Base-by-base conservation (phyloP, 176 grass and related monocot genomes). In the Leersia perrieri region DNA sequence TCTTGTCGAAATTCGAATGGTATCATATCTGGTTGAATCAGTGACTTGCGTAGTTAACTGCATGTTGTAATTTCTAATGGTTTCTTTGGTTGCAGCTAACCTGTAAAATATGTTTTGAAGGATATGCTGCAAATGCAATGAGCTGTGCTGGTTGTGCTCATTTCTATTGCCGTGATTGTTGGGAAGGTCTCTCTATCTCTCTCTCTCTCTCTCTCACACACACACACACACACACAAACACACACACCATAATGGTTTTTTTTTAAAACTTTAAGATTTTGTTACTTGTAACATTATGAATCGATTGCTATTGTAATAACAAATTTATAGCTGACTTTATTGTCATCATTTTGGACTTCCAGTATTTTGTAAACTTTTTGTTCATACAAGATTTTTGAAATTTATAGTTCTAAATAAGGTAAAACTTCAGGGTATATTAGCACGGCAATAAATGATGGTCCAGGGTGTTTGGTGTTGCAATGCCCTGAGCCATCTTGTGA, bases 31-130 rank as follows among this genome's bases (percentile, higher is more conserved):
- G 55, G 30, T 76, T 58, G 30, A 85, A 34, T 30, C 30, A 33
- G 61, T 47, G 15, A 47, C 44, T 47, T 3, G 16, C 4, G 44
- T 47, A 47, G 44, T 20, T 51, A 20, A 20, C 16, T 20, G 47
- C 47, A 22, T 38, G 11, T 22, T 78, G 39, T 62, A n/a, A 72
- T 70, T 44, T 87, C 68, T 86, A 60, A 66, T 68, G 16, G 14
- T 47, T 73, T 29, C 77, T 79, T 82, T 98, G 41, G 67, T 86
- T 74, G 84, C 84, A 98, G 95, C 83, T 92, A 70, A 94, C 83
- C 74, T 98, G 90, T 79, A 90, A 92, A 89, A 94, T 98, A 91
- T 98, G 95, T 84, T 98, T 94, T 81, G 95, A 98, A 74, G 70
- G 53, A 16, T 86, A 76, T 61, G 85, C 88, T 80, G 84, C 82